Evolutionary conservation across 257 asterid species (phyloP).

Genomic region (Solanum ahanhuiri): DNA sequence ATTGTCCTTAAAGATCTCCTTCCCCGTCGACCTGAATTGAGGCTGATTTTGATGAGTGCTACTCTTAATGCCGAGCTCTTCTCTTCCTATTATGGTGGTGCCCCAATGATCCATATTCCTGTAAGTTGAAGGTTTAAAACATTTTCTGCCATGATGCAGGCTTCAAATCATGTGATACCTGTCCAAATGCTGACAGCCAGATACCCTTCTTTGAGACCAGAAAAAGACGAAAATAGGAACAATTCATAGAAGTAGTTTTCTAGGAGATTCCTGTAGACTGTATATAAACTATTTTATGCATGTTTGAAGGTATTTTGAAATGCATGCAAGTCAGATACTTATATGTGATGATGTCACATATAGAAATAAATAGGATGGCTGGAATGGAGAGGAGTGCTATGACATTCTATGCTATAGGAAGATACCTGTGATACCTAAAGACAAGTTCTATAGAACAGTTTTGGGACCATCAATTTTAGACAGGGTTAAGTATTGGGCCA

Average conservation of each 20-base stretch:
- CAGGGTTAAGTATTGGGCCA: not conserved
- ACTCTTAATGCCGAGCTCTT: conserved; percentile 88
- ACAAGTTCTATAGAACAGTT: not conserved
- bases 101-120: conserved; percentile 80
- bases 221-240: not conserved
- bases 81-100: conserved; percentile 77
- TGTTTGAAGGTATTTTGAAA: not conserved
- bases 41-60: conserved; percentile 87
- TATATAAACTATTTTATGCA: not conserved
- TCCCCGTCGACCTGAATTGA: conserved; percentile 76
- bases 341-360: not conserved
- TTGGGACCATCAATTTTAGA: not conserved
- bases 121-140: conserved; percentile 31
- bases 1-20: conserved; percentile 92
- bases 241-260: not conserved
- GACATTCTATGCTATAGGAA: not conserved
- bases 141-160: not conserved
- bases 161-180: not conserved
- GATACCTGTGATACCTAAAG: not conserved
- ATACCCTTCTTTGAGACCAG: not conserved
- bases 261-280: not conserved
- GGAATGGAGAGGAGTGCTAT: not conserved
- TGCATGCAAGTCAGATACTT: not conserved
- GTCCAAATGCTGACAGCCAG: not conserved
- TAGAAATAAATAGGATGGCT: not conserved